Evolutionary conservation across 2,329 filamentous ascomycete genomes (phyloP).

Genomic region (Exophiala sp.): DNA sequence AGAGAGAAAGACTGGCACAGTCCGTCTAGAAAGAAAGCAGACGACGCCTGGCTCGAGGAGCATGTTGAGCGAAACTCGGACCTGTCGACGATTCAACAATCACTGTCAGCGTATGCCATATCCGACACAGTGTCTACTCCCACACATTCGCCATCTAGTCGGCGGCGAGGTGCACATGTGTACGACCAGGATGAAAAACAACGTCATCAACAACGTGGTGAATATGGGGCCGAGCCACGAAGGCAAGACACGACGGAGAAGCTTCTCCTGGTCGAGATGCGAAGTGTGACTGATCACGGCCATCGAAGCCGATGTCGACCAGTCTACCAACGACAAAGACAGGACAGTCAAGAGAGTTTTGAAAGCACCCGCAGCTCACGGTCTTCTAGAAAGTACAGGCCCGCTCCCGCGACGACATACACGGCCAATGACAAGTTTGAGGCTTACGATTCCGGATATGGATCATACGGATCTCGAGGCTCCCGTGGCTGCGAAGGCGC

Average conservation of each 20-base stretch:
- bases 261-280: slow-evolving; percentile 16
- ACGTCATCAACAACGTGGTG: slow-evolving; percentile 1
- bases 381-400: slow-evolving; percentile 19
- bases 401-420: slow-evolving; percentile 13
- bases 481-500: slow-evolving; percentile 18
- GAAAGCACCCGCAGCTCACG: slow-evolving; percentile 17
- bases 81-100: slow-evolving; percentile 22
- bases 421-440: slow-evolving; percentile 18
- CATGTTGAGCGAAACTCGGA: slow-evolving; percentile 24
- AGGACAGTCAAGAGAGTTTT: slow-evolving; percentile 26
- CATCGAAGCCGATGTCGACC: slow-evolving; percentile 7
- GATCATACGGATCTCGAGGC: slow-evolving; percentile 21
- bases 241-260: slow-evolving; percentile 8
- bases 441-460: slow-evolving; percentile 23
- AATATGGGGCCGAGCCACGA: slow-evolving; percentile 7
- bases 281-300: slow-evolving; percentile 9
- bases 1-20: slow-evolving; percentile 27
- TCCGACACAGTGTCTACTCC: slow-evolving; percentile 10
- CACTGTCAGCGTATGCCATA: slow-evolving; percentile 7
- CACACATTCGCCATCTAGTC: slow-evolving; percentile 5
- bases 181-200: slow-evolving; percentile 9
- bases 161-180: slow-evolving; percentile 6
- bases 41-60: slow-evolving; percentile 26
- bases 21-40: slow-evolving; percentile 23
- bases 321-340: slow-evolving; percentile 13